A percentile compares a stretch with the other conserved stretches of the same genome.
Conservation (phyloP, 495 filamentous ascomycete genomes). For the Xylaria curta region DNA sequence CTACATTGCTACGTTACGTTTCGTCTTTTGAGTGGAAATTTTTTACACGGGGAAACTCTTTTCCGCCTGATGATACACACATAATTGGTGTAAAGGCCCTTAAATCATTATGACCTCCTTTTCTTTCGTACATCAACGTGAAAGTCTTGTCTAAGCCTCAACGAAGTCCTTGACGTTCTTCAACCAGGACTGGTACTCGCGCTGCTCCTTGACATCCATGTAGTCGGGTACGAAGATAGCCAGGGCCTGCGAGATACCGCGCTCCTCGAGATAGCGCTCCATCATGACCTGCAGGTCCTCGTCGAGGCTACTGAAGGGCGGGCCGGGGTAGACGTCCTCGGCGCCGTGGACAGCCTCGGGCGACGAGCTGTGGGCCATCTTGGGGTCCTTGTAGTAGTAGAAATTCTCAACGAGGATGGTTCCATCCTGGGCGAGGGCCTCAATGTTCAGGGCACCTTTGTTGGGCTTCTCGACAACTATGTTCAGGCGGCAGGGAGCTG, state of each 20-base stretch:
- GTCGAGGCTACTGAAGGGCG: slow-evolving; percentile 91
- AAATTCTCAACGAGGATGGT: slow-evolving; percentile 89
- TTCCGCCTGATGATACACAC: slow-evolving; percentile 10
- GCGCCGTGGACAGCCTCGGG: slow-evolving; percentile 57
- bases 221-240: slow-evolving; percentile 94
- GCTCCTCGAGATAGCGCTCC: slow-evolving; percentile 93
- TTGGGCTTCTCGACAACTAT: slow-evolving; percentile 84
- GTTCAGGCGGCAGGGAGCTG: slow-evolving; percentile 83
- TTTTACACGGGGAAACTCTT: neutral
- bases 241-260: slow-evolving; percentile 86
- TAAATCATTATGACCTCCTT: neutral
- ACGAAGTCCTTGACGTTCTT: slow-evolving; percentile 81
- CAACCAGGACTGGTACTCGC: slow-evolving; percentile 93
- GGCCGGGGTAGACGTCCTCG: slow-evolving; percentile 84
- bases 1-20: neutral
- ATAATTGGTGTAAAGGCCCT: neutral
- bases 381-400: slow-evolving; percentile 78
- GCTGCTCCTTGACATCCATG: slow-evolving; percentile 98
- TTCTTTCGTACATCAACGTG: neutral
- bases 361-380: slow-evolving; percentile 64
- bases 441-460: slow-evolving; percentile 81
- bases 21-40: slow-evolving; percentile 17
- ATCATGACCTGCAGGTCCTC: slow-evolving; percentile 91
- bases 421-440: slow-evolving; percentile 86
- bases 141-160: slow-evolving; percentile 59